A percentile compares a stretch with the other conserved stretches of the same genome.
Conservation (phyloP, 495 filamentous ascomycete genomes). For the Thozetella sp. region DNA sequence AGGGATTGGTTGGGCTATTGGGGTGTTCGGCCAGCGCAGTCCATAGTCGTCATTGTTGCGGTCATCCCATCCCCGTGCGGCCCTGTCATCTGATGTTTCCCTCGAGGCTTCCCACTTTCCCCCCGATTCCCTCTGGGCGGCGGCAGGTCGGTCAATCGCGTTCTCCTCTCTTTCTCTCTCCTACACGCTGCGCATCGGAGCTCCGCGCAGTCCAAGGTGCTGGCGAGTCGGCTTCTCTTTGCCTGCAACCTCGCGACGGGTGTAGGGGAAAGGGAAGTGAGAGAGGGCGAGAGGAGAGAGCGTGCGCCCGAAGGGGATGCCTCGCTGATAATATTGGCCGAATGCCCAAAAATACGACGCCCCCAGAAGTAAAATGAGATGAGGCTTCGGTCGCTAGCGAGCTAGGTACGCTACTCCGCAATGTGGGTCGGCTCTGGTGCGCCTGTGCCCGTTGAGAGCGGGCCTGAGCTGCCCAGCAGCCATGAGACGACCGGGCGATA, state of each 20-base stretch:
- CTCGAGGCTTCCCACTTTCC: conserved; percentile 6
- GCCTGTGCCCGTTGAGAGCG: conserved; percentile 1
- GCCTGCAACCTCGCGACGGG: background rate
- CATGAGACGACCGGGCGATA: background rate
- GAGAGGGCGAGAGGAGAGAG: background rate
- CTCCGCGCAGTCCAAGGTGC: background rate
- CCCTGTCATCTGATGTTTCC: conserved; percentile 4
- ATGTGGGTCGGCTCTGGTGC: background rate
- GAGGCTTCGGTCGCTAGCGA: background rate
- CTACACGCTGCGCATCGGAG: background rate
- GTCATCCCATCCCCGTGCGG: conserved; percentile 21
- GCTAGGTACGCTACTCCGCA: background rate
- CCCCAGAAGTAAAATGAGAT: conserved; percentile 2
- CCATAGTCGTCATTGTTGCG: conserved; percentile 23
- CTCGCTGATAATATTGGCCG: conserved; percentile 2
- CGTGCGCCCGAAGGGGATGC: background rate
- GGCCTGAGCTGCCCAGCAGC: background rate
- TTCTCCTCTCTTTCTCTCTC: background rate
- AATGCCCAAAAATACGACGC: background rate
- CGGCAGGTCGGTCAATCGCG: conserved; percentile 1
- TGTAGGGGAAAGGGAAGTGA: background rate
- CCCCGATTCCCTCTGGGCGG: conserved; percentile 4
- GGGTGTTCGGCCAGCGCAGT: conserved; percentile 18
- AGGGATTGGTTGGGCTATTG: conserved; percentile 9
- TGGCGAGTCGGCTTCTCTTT: background rate